These are phyloP conservation scores for Grammothele lineata DNA, from an alignment of 768 basidiomycete species.

Conservation along the genomic window DNA sequence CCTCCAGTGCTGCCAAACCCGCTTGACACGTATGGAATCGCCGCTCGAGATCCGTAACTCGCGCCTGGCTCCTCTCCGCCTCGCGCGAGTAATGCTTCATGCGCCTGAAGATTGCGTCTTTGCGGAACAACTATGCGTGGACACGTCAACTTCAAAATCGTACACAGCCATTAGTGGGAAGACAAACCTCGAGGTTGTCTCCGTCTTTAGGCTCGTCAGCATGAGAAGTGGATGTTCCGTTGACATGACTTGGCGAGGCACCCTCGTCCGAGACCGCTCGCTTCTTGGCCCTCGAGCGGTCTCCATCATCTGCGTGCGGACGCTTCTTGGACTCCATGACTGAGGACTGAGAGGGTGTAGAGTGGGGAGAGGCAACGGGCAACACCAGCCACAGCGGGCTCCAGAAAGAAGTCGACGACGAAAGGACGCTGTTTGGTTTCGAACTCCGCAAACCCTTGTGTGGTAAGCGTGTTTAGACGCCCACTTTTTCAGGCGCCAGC, in stretches of 20 bases:
- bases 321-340: constrained; percentile 26
- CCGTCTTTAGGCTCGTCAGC: constrained; percentile 26
- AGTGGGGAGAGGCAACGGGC: background rate
- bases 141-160: background rate
- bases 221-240: constrained; percentile 19
- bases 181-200: constrained; percentile 29
- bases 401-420: constrained; percentile 14
- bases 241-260: constrained; percentile 22
- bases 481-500: background rate
- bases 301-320: constrained; percentile 23
- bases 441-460: constrained; percentile 17
- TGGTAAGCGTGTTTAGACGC: constrained; percentile 9
- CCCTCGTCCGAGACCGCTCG: constrained; percentile 22
- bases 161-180: background rate
- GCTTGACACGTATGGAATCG: constrained; percentile 24
- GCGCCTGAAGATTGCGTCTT: constrained; percentile 28
- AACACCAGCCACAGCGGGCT: constrained; percentile 12
- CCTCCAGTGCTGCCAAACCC: constrained; percentile 26
- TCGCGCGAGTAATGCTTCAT: constrained; percentile 31
- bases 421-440: constrained; percentile 9
- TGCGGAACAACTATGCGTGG: constrained; percentile 23
- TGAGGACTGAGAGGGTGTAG: background rate
- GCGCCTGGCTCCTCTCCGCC: constrained; percentile 24
- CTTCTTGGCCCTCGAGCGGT: constrained; percentile 24
- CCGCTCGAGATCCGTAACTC: constrained; percentile 26